Evolutionary conservation across 192 early-diverging fungal species (phyloP).

Genomic region (Podila minutissima): DNA sequence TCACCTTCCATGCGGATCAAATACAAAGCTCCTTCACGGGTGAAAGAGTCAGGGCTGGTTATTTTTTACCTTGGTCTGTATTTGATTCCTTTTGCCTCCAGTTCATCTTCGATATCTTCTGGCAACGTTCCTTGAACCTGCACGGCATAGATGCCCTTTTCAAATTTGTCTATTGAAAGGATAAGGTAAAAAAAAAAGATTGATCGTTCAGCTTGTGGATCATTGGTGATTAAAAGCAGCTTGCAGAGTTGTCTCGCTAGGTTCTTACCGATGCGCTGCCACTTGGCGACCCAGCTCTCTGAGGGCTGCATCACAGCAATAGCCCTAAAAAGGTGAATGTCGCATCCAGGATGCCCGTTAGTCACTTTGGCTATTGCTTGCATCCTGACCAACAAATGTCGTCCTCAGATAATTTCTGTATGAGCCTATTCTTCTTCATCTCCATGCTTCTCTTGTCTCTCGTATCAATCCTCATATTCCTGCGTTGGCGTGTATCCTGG

Average conservation of each 20-base stretch:
- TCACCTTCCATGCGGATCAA: background rate
- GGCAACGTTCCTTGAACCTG: slow-evolving; percentile 77
- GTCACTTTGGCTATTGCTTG: background rate
- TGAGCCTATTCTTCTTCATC: no score
- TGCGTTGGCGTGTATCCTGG: no score
- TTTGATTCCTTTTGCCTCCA: slow-evolving; percentile 72
- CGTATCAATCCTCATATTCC: no score
- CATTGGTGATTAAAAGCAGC: background rate
- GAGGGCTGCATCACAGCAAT: slow-evolving; percentile 80
- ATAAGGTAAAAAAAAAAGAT: background rate
- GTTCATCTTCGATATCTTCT: slow-evolving; percentile 77
- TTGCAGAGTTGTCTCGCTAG: background rate
- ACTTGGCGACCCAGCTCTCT: slow-evolving; percentile 82
- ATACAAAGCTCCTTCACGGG: background rate
- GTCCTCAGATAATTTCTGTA: no score
- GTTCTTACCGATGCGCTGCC: slow-evolving; percentile 68
- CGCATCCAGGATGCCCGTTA: background rate
- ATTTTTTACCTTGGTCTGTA: slow-evolving; percentile 72
- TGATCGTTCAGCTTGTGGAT: background rate
- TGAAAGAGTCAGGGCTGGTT: background rate
- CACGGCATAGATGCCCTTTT: slow-evolving; percentile 80
- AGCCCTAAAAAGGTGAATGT: slow-evolving; percentile 47
- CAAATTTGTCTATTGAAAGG: slow-evolving; percentile 59
- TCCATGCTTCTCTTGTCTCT: no score
- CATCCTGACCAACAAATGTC: background rate